These are phyloP conservation scores for Aspergillus ochraceoroseus DNA, from an alignment of 2,329 filamentous ascomycete genomes.

Conservation along the genomic window DNA sequence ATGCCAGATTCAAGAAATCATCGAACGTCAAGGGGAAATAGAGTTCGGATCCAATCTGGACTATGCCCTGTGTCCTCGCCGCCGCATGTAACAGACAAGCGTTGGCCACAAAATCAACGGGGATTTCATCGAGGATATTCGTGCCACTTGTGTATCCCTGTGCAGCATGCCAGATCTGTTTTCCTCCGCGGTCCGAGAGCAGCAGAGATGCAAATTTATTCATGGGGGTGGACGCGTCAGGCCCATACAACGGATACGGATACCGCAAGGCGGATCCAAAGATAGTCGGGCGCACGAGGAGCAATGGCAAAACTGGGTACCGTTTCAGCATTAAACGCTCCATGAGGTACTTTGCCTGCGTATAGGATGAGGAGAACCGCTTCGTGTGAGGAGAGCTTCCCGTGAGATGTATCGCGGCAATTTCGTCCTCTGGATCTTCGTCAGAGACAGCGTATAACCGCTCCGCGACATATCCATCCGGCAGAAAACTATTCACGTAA, in stretches of 20 bases:
- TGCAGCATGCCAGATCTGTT: constrained; percentile 31
- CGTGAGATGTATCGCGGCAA: constrained; percentile 22
- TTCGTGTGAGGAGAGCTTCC: constrained; percentile 17
- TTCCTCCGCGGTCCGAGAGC: constrained; percentile 24
- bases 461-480: constrained; percentile 29
- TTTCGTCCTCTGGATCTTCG: constrained; percentile 28
- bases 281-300: constrained; percentile 31
- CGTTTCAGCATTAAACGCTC: constrained; percentile 28
- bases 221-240: constrained; percentile 30
- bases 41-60: constrained; percentile 30
- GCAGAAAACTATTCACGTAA: constrained; percentile 32
- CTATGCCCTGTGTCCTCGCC: constrained; percentile 28
- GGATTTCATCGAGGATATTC: constrained; percentile 33
- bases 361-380: constrained; percentile 30
- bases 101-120: constrained; percentile 34
- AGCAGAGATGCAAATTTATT: constrained; percentile 29
- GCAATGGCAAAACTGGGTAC: constrained; percentile 27
- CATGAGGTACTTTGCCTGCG: constrained; percentile 32
- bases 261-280: constrained; percentile 30
- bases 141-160: constrained; percentile 26
- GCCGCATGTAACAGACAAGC: constrained; percentile 31
- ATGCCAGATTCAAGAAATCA: constrained; percentile 21
- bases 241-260: constrained; percentile 31
- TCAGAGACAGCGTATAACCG: constrained; percentile 23
- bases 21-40: constrained; percentile 31